Percentiles rank a stretch among this genome's conserved stretches.
Conservation (phyloP, 495 filamentous ascomycete species). For the Parachaetomium inaequale region DNA sequence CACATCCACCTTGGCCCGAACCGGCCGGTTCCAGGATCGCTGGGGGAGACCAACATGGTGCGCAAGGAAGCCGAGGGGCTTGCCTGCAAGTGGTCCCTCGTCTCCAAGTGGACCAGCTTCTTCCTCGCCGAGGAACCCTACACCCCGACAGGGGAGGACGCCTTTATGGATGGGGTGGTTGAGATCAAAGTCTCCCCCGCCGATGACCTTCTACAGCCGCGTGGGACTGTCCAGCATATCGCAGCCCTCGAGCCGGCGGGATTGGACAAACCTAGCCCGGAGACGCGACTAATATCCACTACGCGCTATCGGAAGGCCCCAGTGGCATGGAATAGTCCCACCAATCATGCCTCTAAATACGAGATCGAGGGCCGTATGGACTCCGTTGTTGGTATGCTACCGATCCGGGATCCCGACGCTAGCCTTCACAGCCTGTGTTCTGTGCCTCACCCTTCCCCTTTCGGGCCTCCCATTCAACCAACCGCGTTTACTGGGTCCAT, state of each 20-base stretch:
- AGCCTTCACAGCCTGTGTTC: too few relatives aligned
- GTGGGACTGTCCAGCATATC: background rate
- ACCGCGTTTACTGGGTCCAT: too few relatives aligned
- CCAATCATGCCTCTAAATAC: too few relatives aligned
- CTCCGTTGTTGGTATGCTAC: too few relatives aligned
- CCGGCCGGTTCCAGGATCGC: background rate
- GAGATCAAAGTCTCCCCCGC: background rate
- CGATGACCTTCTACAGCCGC: slow-evolving; percentile 6
- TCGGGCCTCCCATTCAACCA: too few relatives aligned
- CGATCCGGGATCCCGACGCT: too few relatives aligned
- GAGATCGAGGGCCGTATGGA: too few relatives aligned
- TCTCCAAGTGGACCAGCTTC: slow-evolving; percentile 25
- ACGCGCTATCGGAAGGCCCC: too few relatives aligned
- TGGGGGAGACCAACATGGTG: slow-evolving; percentile 3
- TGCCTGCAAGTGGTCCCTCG: slow-evolving; percentile 20
- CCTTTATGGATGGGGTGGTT: background rate
- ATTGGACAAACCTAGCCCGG: background rate
- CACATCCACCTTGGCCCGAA: slow-evolving; percentile 9
- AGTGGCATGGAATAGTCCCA: too few relatives aligned
- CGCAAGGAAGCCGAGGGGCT: slow-evolving; percentile 15
- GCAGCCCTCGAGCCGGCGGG: background rate
- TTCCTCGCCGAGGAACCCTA: slow-evolving; percentile 17
- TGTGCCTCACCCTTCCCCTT: too few relatives aligned
- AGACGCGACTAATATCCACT: too few relatives aligned
- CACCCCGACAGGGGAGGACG: background rate